A percentile compares a stretch with the other conserved stretches of the same genome.
Conservation (phyloP, 2,329 filamentous ascomycete genomes). For the Fulvia fulva region DNA sequence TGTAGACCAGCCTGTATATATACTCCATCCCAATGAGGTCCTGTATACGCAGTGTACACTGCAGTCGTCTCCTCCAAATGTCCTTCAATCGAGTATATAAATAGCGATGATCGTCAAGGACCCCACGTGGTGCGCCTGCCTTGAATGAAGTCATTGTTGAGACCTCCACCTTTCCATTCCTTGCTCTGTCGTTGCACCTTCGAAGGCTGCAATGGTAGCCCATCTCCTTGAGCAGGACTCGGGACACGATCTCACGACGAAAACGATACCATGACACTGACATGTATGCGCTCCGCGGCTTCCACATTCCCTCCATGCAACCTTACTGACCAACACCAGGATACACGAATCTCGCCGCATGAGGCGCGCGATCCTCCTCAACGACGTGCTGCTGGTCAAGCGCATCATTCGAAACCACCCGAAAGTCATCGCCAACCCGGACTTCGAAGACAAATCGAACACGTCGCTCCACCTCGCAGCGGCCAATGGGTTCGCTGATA, state of each 20-base stretch:
- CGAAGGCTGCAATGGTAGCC: not conserved
- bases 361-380: conserved; percentile 74
- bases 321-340: conserved; percentile 44
- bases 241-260: conserved; percentile 1
- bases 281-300: not conserved
- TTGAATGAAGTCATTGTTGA: conserved; percentile 1
- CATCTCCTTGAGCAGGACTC: conserved; percentile 20
- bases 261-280: conserved; percentile 4
- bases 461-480: conserved; percentile 80
- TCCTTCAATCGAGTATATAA: not conserved
- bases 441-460: conserved; percentile 71
- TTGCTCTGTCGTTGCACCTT: not conserved
- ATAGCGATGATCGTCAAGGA: not conserved
- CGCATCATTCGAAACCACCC: conserved; percentile 75
- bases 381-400: conserved; percentile 67
- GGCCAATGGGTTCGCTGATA: conserved; percentile 63
- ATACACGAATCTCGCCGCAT: conserved; percentile 74
- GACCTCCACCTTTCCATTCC: not conserved
- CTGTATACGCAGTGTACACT: not conserved
- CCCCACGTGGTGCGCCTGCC: conserved; percentile 1
- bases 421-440: conserved; percentile 70
- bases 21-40: not conserved
- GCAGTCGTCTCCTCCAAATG: not conserved
- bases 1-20: conserved; percentile 1
- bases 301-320: not conserved